Evolutionary conservation across 805 yeast genomes (phyloP), one percentile per base, ranked within the genome.

Genomic region (Teunomyces tritomae): DNA sequence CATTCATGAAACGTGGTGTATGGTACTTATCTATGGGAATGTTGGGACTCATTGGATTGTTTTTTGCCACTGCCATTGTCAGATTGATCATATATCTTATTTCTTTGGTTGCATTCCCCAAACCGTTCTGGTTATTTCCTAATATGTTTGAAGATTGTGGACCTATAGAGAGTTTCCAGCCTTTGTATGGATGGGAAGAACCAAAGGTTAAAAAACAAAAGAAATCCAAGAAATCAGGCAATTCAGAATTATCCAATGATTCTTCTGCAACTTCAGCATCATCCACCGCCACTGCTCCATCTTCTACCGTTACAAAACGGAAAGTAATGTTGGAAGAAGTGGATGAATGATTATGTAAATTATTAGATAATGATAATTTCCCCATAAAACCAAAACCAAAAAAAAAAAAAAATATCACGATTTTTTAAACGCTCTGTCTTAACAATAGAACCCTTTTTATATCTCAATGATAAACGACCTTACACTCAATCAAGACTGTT

Each of bases 61-160:
- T 94, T 67, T 86, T 94, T 55, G 86, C 69, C 16, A 66, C 87
- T 57, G 96, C 97, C 1, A 76, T 94, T 39, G 70, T 92, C 29
- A 79, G 99, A 61, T 72, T 91, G 62, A 74, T 91, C 35, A 62
- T 94, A 24, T 89, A 83, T 57, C 56, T 77, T 24, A 56, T 86
- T 44, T 79, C 90, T 0, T 77, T 79, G 54, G 70, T 84, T 42
- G 67, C 79, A 1, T 70, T 78, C 48, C 79, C 82, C 6, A 82
- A 82, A 37, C 96, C 96, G n/a, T 77, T 94, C 63, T 94, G 99
- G 99, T 64, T 94, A 41, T 92, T 89, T 77, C 99, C 99, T 48
- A 92, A 92, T 63, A 75, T 94, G 62, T 94, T 91, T 68, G 99
- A 85, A 52, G 99, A 94, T 62, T 91, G 95, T 58, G 96, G 97